Percentiles rank a stretch among this genome's conserved stretches.
These are phyloP conservation scores for Aegilops bicornis DNA, from an alignment of 176 grass and related monocot genomes.

Conservation along the genomic window DNA sequence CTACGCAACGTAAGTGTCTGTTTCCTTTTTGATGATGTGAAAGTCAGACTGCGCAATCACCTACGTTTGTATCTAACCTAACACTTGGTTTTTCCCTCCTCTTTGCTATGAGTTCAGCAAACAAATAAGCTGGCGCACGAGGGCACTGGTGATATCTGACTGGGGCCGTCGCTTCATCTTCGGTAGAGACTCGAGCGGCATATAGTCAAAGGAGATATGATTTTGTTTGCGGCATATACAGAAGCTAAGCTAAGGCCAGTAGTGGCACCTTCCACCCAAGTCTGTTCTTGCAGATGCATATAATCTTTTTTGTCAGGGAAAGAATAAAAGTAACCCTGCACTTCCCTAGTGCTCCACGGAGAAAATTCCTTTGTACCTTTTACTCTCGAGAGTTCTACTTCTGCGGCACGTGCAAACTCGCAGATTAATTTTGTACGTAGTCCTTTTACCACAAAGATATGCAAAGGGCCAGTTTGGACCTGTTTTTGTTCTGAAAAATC, in stretches of 20 bases:
- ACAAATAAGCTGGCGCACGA: constrained; percentile 93
- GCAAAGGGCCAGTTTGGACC: constrained; percentile 13
- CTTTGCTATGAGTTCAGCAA: constrained; percentile 53
- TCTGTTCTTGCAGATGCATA: constrained; percentile 27
- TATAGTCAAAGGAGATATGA: constrained; percentile 45
- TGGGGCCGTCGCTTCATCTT: constrained; percentile 77
- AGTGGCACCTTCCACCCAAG: constrained; percentile 26
- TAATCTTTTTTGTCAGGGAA: constrained; percentile 28
- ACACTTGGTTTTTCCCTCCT: not conserved
- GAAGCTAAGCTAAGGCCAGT: constrained; percentile 25
- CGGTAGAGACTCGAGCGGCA: constrained; percentile 95
- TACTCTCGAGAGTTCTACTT: constrained; percentile 27
- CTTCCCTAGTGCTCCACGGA: constrained; percentile 34
- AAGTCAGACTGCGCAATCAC: not conserved
- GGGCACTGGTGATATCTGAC: constrained; percentile 85
- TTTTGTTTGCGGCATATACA: constrained; percentile 36
- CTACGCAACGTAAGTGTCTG: constrained; percentile 66
- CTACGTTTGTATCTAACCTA: constrained; percentile 2
- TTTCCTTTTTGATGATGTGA: not conserved
- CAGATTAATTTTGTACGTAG: constrained; percentile 23
- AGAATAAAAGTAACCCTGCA: constrained; percentile 48
- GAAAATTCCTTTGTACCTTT: constrained; percentile 29
- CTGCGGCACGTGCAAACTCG: constrained; percentile 4
- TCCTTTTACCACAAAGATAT: constrained; percentile 12
- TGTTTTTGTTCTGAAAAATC: constrained; percentile 20